Evolutionary conservation across 495 filamentous ascomycete species (phyloP).

Genomic region (Xylaria venustula): DNA sequence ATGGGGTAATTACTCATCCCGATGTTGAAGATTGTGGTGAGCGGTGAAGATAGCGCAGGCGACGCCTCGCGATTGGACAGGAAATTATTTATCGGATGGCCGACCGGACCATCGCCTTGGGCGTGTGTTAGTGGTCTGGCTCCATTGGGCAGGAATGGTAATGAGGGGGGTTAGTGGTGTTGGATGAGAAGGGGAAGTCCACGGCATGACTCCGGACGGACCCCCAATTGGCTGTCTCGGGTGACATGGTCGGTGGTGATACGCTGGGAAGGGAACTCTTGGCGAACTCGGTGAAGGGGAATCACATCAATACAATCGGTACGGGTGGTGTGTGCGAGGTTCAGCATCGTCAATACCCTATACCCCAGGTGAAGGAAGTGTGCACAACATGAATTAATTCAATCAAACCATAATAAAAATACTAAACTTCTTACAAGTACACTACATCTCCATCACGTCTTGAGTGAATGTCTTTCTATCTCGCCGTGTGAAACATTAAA

Average conservation of each 20-base stretch:
- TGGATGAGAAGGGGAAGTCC: background rate
- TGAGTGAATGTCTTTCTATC: background rate
- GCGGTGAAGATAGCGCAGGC: slow-evolving; percentile 4
- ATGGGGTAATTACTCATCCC: background rate
- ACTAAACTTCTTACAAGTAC: background rate
- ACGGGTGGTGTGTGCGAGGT: background rate
- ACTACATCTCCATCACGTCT: background rate
- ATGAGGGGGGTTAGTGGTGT: background rate
- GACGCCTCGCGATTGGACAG: background rate
- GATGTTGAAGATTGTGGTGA: background rate
- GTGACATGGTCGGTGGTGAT: slow-evolving; percentile 6
- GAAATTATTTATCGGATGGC: slow-evolving; percentile 10
- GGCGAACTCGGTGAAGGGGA: slow-evolving; percentile 3
- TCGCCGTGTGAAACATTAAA: background rate
- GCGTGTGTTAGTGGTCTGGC: background rate
- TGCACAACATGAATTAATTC: background rate
- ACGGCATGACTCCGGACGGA: background rate
- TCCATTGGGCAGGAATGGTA: slow-evolving; percentile 12
- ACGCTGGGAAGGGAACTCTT: background rate
- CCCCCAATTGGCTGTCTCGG: slow-evolving; percentile 1
- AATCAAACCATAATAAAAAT: slow-evolving; percentile 1
- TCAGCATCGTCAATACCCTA: background rate
- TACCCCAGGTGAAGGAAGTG: background rate
- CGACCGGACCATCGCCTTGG: slow-evolving; percentile 8
- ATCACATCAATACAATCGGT: background rate